Conservation (phyloP, 2,329 filamentous ascomycete genomes). For the Diplodia seriata region DNA sequence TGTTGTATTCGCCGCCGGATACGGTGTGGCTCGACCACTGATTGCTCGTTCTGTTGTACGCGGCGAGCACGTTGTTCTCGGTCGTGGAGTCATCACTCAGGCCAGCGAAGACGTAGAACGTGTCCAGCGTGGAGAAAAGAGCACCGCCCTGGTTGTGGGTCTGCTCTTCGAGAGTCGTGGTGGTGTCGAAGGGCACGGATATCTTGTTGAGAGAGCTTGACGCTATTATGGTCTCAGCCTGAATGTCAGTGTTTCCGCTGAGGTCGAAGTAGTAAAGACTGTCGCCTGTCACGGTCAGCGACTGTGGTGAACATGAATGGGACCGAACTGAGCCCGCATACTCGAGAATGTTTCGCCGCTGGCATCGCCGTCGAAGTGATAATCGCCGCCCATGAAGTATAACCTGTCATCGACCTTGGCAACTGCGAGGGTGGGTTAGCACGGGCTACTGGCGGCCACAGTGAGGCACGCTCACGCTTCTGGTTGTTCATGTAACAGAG, state of each 20-base stretch:
- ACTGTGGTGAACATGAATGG: background rate
- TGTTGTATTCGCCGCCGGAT: slow-evolving; percentile 19
- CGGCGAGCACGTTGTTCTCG: slow-evolving; percentile 2
- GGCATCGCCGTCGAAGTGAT: slow-evolving; percentile 19
- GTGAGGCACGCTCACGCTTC: slow-evolving; percentile 4
- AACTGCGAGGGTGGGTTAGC: background rate
- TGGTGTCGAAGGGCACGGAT: slow-evolving; percentile 2
- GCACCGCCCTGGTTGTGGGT: slow-evolving; percentile 9
- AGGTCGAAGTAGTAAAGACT: slow-evolving; percentile 16
- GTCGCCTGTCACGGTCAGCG: background rate
- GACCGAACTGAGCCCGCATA: background rate
- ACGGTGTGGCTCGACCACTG: slow-evolving; percentile 11
- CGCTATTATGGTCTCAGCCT: slow-evolving; percentile 16
- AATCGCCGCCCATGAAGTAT: slow-evolving; percentile 29
- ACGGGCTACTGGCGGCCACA: background rate
- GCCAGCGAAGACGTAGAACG: slow-evolving; percentile 20
- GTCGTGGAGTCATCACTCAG: slow-evolving; percentile 2
- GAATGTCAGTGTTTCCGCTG: slow-evolving; percentile 1
- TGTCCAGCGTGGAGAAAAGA: slow-evolving; percentile 9
- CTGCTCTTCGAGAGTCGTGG: background rate
- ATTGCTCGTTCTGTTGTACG: slow-evolving; percentile 8
- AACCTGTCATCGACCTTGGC: slow-evolving; percentile 9
- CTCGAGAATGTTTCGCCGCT: background rate
- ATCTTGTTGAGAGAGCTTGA: slow-evolving; percentile 9
- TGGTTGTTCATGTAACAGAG: slow-evolving; percentile 19